Percentiles rank a stretch among this genome's conserved stretches.
Conservation (phyloP, 306 rosid species). For the Pyrus betulifolia region DNA sequence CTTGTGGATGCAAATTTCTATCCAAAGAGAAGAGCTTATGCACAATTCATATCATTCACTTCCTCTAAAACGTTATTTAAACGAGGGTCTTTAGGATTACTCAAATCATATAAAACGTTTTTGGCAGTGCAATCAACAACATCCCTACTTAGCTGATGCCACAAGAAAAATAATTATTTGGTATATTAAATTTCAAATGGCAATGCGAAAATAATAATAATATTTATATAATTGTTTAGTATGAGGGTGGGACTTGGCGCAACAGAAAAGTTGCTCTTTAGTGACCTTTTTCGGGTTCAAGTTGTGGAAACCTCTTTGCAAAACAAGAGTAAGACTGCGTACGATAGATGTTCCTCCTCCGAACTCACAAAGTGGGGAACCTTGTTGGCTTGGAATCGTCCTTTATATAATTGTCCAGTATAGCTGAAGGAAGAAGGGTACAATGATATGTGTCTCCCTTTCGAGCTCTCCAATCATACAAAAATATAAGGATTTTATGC, state of each 20-base stretch:
- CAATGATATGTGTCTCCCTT: slow-evolving; percentile 7
- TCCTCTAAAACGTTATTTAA: not conserved
- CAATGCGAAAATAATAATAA: slow-evolving; percentile 9
- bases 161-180: not conserved
- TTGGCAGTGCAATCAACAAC: not conserved
- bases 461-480: slow-evolving; percentile 1
- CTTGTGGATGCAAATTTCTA: too few species aligned
- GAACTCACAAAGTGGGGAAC: too few species aligned
- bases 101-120: not conserved
- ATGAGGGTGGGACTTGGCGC: too few species aligned
- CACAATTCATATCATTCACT: not conserved
- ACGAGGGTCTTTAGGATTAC: not conserved
- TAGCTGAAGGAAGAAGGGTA: slow-evolving; percentile 7
- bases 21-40: too few species aligned
- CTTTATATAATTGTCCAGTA: not conserved
- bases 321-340: too few species aligned
- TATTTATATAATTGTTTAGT: not conserved
- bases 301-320: too few species aligned
- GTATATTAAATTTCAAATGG: slow-evolving; percentile 1
- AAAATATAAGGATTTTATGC: not conserved
- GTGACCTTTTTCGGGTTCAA: too few species aligned
- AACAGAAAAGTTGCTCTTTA: too few species aligned
- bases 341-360: too few species aligned
- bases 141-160: not conserved
- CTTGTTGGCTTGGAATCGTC: too few species aligned